Evolutionary conservation across 1,284 basidiomycete species (phyloP), one percentile per base, ranked within the genome.

Genomic region (Cutaneotrichosporon mucoides): DNA sequence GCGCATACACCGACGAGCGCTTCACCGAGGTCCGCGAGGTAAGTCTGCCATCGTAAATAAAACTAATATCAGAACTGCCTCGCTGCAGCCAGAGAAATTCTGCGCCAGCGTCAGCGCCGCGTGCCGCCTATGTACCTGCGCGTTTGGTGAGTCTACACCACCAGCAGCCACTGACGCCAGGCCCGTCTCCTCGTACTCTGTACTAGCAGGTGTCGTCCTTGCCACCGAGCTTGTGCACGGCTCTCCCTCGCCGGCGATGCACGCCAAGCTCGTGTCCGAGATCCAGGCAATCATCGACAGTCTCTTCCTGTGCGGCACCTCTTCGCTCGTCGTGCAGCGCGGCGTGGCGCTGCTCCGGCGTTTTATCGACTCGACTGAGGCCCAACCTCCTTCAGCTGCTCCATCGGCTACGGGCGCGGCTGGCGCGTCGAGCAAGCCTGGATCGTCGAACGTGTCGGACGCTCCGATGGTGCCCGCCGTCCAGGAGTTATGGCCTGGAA

Each of bases 91-190:
- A 53, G 69, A 36, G 67, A 61, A 49, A 66, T 66, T n/a, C 44
- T 69, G 4, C 57, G 59, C 10, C 59, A 60, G 15, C 60, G 68
- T 45, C 48, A 55, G 45, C 65, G 63, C 37, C 64, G 64, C 35
- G 66, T 69, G 3, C 69, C 69, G n/a, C 48, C 58, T 11, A 62
- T 71, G 61, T 71, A 67, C 61, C 66, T 64, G 50, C 67, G 67
- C 37, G 63, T 66, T 33, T 71, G 69, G 69, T 48, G 44, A 33
- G 53, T 48, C 11, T 8, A n/a, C n/a, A n/a, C n/a, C n/a, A n/a
- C n/a, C 63, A 65, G 56, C 63, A 43, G 33, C 41, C 16, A 4
- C 43, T 55, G 37, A 54, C 35, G 0, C 15, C 44, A 55, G 53
- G 66, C 67, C 56, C 41, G 55, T 71, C 10, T 64, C 66, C 2